phyloP scores from a whole-genome alignment of 306 rosid species.

The Hylodesmum podocarpum region DNA sequence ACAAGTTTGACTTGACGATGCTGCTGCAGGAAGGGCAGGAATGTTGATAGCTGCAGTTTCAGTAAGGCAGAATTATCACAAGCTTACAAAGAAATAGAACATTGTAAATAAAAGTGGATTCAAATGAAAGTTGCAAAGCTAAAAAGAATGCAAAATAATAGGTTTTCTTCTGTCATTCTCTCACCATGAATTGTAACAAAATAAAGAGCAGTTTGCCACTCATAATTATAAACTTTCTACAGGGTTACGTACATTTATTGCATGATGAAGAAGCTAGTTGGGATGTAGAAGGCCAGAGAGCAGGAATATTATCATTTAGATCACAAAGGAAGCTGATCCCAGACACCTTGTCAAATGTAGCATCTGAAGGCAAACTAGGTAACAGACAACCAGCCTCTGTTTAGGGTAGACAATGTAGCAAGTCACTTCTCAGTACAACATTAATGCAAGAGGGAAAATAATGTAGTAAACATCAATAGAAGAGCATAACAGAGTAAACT shows the following conservation, averaged over 20 bases:
- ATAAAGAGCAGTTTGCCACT: background rate
- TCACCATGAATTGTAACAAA: background rate
- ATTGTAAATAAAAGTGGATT: background rate
- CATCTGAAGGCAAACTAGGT: constrained; percentile 95
- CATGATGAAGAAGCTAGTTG: constrained; percentile 71
- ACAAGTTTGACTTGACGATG: constrained; percentile 66
- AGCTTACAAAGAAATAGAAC: background rate
- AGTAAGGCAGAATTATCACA: constrained; percentile 24
- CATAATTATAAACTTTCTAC: constrained; percentile 1
- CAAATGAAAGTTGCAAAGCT: background rate
- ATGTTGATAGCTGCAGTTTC: constrained; percentile 74
- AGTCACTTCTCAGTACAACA: constrained; percentile 1
- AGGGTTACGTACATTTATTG: constrained; percentile 62
- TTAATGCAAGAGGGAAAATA: constrained; percentile 20
- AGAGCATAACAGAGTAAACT: background rate
- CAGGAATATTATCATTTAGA: constrained; percentile 94
- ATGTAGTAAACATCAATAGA: constrained; percentile 1
- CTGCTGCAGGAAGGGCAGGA: constrained; percentile 98
- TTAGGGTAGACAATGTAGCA: constrained; percentile 28
- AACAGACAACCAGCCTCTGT: constrained; percentile 90
- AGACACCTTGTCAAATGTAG: constrained; percentile 69
- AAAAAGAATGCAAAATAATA: background rate
- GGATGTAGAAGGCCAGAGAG: constrained; percentile 87
- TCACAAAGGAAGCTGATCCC: constrained; percentile 94
- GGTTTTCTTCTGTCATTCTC: background rate